phyloP scores from a whole-genome alignment of 2,329 filamentous ascomycete genomes.

The Sporothrix dimorphospora region DNA sequence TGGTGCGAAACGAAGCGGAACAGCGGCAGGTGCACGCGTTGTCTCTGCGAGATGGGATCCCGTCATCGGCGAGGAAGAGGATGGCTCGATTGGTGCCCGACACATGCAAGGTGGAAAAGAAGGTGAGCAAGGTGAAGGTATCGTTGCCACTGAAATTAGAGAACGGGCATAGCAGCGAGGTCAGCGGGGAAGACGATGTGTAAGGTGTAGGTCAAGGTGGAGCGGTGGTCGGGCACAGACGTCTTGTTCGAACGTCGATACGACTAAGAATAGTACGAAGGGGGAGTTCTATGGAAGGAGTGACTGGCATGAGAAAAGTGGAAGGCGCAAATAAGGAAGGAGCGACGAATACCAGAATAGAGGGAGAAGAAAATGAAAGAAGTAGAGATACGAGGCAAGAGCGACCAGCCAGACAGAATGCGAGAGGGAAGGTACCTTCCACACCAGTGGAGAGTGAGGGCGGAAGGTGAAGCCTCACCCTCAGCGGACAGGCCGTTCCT shows the following conservation, averaged over 20 bases:
- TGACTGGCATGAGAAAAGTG: not conserved
- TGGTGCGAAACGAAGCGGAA: slow-evolving; percentile 9
- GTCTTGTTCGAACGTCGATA: not conserved
- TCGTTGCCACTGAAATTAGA: too few relatives aligned
- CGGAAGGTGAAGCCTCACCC: slow-evolving; percentile 18
- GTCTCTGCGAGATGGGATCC: slow-evolving; percentile 16
- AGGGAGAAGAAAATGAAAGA: too few relatives aligned
- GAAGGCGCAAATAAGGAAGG: not conserved
- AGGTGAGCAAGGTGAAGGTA: slow-evolving; percentile 17
- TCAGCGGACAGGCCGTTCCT: slow-evolving; percentile 23
- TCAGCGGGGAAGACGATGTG: not conserved
- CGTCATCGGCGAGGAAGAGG: not conserved
- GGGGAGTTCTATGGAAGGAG: too few relatives aligned
- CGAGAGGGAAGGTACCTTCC: not conserved
- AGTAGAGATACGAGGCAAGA: not conserved
- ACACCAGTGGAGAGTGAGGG: slow-evolving; percentile 1
- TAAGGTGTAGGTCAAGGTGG: slow-evolving; percentile 26
- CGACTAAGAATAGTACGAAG: not conserved
- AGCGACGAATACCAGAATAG: not conserved
- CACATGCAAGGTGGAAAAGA: not conserved
- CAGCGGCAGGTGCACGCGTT: not conserved
- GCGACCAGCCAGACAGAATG: too few relatives aligned
- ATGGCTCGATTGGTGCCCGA: slow-evolving; percentile 1
- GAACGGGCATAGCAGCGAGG: not conserved
- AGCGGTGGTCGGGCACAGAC: slow-evolving; percentile 22